These are phyloP conservation scores for Naganishia antarctica DNA, from an alignment of 768 basidiomycete species.

Conservation along the genomic window DNA sequence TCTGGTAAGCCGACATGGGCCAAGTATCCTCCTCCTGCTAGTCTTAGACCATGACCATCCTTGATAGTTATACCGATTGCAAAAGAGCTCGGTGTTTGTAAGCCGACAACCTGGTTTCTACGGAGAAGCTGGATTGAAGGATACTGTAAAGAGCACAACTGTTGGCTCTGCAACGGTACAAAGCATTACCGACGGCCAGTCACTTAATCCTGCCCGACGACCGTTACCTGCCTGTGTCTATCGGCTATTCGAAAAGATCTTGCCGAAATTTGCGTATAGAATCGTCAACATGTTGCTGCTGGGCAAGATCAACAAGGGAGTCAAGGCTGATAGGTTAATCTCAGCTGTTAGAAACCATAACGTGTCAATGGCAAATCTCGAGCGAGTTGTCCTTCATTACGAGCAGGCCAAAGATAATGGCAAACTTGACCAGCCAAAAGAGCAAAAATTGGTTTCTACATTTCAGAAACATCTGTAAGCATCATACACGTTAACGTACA, in stretches of 20 bases:
- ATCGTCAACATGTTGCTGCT: no score
- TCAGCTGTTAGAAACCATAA: background rate
- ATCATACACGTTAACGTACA: no score
- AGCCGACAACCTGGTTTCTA: background rate
- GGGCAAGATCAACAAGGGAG: no score
- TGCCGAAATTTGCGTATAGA: no score
- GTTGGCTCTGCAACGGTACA: background rate
- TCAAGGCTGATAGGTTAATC: background rate
- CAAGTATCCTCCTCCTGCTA: background rate
- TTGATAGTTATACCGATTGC: conserved; percentile 5
- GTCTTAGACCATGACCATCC: background rate
- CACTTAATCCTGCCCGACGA: background rate
- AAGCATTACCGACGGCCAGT: background rate
- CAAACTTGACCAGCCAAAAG: background rate
- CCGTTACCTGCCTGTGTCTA: no score
- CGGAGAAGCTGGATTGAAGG: background rate
- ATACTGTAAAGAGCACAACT: background rate
- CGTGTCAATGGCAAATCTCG: background rate
- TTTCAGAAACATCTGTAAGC: background rate
- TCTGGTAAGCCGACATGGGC: background rate
- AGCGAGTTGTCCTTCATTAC: background rate
- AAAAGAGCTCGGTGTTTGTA: background rate
- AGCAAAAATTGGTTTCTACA: background rate
- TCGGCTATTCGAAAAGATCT: no score
- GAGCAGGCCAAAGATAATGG: background rate